These are phyloP conservation scores for Malassezia japonica DNA, from an alignment of 1,284 basidiomycete genomes.

Conservation along the genomic window DNA sequence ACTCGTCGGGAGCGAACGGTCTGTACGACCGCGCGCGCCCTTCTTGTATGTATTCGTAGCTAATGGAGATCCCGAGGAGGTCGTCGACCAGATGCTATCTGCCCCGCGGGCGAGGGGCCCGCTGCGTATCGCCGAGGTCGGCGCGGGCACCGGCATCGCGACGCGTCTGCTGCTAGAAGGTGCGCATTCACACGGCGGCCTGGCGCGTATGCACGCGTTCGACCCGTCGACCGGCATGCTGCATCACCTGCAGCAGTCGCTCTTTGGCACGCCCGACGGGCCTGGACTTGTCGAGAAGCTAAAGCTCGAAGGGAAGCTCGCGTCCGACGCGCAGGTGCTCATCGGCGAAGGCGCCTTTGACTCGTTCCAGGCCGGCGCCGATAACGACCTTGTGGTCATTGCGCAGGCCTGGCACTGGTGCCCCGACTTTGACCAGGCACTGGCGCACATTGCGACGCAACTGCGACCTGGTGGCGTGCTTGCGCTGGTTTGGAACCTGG, in stretches of 20 bases:
- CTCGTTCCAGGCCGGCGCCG: constrained; percentile 21
- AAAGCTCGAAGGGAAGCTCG: constrained; percentile 20
- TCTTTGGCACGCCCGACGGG: constrained; percentile 15
- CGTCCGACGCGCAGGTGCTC: constrained; percentile 16
- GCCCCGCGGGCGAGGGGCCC: constrained; percentile 14
- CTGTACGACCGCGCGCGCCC: constrained; percentile 35
- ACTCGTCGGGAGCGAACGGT: constrained; percentile 22
- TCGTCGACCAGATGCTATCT: constrained; percentile 25
- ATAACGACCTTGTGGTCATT: constrained; percentile 32
- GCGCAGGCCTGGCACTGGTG: constrained; percentile 46
- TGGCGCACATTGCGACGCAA: constrained; percentile 21
- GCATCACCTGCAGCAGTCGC: constrained; percentile 20
- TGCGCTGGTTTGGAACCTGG: constrained; percentile 43
- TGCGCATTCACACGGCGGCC: constrained; percentile 19
- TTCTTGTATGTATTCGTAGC: constrained; percentile 3
- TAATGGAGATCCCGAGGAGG: constrained; percentile 20
- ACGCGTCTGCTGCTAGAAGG: constrained; percentile 31
- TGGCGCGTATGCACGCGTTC: constrained; percentile 22
- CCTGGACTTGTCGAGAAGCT: constrained; percentile 18
- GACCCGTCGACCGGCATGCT: constrained; percentile 38
- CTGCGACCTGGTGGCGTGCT: constrained; percentile 29
- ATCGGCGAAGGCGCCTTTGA: constrained; percentile 35
- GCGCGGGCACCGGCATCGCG: constrained; percentile 39
- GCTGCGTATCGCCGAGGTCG: constrained; percentile 37
- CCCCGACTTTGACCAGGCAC: constrained; percentile 25